These are phyloP conservation scores for Thuidium tamariscinum DNA, from an alignment of 225 moss, liverwort and hornwort species.

Conservation along the genomic window DNA sequence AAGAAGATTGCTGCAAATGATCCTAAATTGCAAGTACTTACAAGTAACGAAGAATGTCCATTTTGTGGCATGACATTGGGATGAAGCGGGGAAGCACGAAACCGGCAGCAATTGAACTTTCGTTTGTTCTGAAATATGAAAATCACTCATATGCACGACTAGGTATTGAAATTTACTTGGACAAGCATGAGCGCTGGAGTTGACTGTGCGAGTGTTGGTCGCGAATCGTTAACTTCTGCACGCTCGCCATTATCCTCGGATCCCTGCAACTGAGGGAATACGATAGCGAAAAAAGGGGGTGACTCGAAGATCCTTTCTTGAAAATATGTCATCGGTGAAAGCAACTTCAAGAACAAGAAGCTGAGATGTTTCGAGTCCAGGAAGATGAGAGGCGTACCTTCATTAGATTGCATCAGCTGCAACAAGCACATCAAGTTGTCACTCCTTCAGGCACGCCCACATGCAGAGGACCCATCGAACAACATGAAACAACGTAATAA, in stretches of 20 bases:
- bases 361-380: neutral
- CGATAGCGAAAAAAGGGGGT: neutral
- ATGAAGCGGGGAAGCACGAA: neutral
- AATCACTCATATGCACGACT: neutral
- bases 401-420: neutral
- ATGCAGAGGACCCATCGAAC: neutral
- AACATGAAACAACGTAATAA: neutral
- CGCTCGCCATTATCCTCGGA: neutral
- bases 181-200: neutral
- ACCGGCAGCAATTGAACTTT: neutral
- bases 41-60: neutral
- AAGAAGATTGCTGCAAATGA: neutral
- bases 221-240: neutral
- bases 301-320: neutral
- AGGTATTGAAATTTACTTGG: neutral
- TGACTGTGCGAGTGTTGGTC: neutral
- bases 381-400: neutral
- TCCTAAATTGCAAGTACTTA: neutral
- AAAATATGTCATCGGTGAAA: neutral
- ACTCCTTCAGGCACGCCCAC: neutral
- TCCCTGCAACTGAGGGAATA: neutral
- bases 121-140: neutral
- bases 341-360: neutral
- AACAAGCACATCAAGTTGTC: neutral
- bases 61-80: neutral